Conservation (phyloP, 768 basidiomycete genomes). For the Sistotremastrum suecicum region DNA sequence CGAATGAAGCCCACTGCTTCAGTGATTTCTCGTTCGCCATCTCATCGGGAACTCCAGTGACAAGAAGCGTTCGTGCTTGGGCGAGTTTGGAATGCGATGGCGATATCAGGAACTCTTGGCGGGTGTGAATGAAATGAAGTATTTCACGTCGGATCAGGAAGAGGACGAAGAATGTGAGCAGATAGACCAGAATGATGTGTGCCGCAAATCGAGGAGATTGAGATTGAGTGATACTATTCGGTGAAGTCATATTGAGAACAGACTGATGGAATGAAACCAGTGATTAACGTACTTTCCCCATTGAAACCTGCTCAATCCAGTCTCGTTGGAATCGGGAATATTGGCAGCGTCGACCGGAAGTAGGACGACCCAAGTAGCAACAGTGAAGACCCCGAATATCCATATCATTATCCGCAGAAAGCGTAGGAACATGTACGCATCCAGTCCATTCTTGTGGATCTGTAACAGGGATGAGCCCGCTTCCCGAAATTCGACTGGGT, state of each 20-base stretch:
- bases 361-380: conserved; percentile 49
- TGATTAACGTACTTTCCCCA: conserved; percentile 33
- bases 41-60: conserved; percentile 47
- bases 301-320: conserved; percentile 29
- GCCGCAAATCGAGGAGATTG: conserved; percentile 32
- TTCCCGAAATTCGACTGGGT: background rate
- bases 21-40: conserved; percentile 33
- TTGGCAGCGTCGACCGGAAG: conserved; percentile 40
- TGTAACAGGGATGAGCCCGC: conserved; percentile 8
- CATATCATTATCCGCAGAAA: conserved; percentile 50
- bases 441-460: conserved; percentile 49
- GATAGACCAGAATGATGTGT: conserved; percentile 39
- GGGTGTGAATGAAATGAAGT: conserved; percentile 38
- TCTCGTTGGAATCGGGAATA: conserved; percentile 17
- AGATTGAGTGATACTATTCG: conserved; percentile 20
- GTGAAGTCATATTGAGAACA: background rate
- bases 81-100: conserved; percentile 43
- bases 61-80: conserved; percentile 55
- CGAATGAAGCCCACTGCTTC: conserved; percentile 40
- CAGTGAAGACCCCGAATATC: conserved; percentile 48
- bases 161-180: conserved; percentile 47
- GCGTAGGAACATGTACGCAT: conserved; percentile 39
- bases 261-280: background rate
- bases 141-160: conserved; percentile 47
- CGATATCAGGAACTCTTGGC: conserved; percentile 44